Conservation (phyloP, 108 stramenopile species). For the Skeletonema costatum region DNA sequence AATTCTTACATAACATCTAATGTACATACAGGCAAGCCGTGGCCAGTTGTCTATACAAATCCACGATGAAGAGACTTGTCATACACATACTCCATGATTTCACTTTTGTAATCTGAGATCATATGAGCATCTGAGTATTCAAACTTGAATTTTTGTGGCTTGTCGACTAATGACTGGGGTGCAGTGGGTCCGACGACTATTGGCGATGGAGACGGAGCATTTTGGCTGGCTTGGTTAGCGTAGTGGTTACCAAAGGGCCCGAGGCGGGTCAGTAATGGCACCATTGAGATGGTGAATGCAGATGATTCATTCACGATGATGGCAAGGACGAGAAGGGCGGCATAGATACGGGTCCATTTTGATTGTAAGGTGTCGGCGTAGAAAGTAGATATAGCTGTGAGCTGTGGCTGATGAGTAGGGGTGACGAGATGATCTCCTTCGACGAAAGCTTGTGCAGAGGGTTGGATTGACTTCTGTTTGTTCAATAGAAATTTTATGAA, state of each 20-base stretch:
- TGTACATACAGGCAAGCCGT: not conserved
- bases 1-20: not conserved
- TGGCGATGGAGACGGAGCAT: not conserved
- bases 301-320: not conserved
- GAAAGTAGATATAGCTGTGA: not conserved
- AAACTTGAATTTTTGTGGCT: slow-evolving; percentile 6
- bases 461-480: not conserved
- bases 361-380: not conserved
- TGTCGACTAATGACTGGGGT: not conserved
- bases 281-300: not conserved
- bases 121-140: slow-evolving; percentile 7
- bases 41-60: not conserved
- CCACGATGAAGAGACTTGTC: slow-evolving; percentile 4
- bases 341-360: not conserved
- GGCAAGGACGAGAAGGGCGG: not conserved
- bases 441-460: not conserved
- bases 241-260: not conserved
- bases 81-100: not conserved
- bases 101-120: slow-evolving; percentile 4
- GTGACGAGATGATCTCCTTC: too few relatives aligned
- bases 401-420: too few relatives aligned
- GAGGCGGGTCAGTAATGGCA: not conserved
- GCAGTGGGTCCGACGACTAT: not conserved
- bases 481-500: not conserved
- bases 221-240: too few relatives aligned